Conservation (phyloP, 2,329 filamentous ascomycete genomes). For the Aaosphaeria arxii region DNA sequence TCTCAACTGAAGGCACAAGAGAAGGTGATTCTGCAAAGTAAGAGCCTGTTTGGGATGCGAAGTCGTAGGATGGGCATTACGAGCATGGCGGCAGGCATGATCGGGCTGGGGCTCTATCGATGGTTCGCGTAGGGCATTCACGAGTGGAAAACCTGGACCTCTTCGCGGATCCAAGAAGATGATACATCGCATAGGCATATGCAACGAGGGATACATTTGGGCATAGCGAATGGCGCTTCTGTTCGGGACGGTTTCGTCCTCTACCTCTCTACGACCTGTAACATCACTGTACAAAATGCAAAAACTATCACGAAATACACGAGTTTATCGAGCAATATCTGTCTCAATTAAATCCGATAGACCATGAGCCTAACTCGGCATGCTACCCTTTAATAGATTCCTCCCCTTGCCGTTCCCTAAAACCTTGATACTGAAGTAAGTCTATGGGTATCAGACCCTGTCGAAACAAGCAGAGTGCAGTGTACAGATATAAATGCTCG, state of each 20-base stretch:
- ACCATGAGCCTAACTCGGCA: no score
- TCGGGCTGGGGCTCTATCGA: constrained; percentile 45
- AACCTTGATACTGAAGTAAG: background rate
- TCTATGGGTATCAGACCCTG: background rate
- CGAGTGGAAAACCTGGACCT: background rate
- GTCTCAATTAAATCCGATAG: no score
- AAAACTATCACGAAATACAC: no score
- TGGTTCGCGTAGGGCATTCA: constrained; percentile 29
- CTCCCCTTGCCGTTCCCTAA: no score
- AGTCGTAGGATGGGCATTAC: constrained; percentile 41
- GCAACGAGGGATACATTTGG: background rate
- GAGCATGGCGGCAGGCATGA: constrained; percentile 37
- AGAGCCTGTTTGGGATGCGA: constrained; percentile 41
- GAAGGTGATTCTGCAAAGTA: constrained; percentile 39
- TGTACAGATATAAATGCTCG: background rate
- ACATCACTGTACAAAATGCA: no score
- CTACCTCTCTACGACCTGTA: no score
- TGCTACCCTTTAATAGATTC: no score
- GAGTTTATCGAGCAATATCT: no score
- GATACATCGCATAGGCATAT: background rate
- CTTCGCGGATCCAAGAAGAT: background rate
- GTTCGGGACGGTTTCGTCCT: no score
- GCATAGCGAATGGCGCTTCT: background rate
- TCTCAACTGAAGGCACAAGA: constrained; percentile 42
- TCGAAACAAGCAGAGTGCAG: background rate